Evolutionary conservation across 1,284 basidiomycete species (phyloP).

Genomic region (Puccinia horiana): DNA sequence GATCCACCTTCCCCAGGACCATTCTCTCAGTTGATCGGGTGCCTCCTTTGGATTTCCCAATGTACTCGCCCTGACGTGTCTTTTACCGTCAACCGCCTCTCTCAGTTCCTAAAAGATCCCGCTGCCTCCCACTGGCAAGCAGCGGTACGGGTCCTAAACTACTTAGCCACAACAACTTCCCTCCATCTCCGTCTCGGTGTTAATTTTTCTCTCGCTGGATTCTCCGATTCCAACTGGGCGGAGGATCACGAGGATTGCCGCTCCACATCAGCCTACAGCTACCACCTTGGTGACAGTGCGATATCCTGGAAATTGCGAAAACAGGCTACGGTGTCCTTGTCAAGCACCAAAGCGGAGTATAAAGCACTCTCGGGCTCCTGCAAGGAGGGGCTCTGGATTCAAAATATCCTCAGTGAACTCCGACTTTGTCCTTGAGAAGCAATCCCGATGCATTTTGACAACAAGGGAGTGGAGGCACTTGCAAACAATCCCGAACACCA

Average conservation of each 20-base stretch:
- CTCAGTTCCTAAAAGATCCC: neutral
- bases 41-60: neutral
- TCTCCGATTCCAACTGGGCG: conserved; percentile 10
- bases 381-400: conserved; percentile 3
- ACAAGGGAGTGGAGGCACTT: too few species aligned
- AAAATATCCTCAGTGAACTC: neutral
- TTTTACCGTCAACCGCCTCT: neutral
- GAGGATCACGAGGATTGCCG: neutral
- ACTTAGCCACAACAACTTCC: neutral
- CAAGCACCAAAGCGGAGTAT: conserved; percentile 3
- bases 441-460: too few species aligned
- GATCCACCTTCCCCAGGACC: too few species aligned
- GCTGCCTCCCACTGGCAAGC: neutral
- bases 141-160: neutral
- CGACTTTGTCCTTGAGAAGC: neutral
- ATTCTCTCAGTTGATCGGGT: neutral
- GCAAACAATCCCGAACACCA: too few species aligned
- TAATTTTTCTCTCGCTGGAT: neutral
- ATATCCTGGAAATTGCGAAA: conserved; percentile 3
- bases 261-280: neutral
- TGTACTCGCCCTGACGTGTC: neutral
- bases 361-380: neutral
- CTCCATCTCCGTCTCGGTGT: neutral
- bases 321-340: neutral
- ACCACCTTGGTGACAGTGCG: neutral